These are phyloP conservation scores for Tolypocladium ovalisporum DNA, from an alignment of 2,329 filamentous ascomycete species.

Conservation along the genomic window DNA sequence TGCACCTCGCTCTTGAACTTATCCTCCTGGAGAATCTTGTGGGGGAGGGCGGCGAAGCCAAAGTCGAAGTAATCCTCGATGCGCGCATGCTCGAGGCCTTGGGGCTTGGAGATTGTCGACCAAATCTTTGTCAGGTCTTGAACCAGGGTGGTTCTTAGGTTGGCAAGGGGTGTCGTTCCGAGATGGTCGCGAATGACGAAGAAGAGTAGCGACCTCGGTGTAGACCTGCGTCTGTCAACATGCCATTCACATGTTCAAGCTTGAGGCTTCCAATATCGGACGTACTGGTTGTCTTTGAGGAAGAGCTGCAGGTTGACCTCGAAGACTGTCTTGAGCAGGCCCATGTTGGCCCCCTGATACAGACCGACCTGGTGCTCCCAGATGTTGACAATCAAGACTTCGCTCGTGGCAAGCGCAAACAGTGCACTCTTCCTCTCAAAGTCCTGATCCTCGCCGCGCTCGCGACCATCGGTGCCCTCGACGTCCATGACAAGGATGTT, in stretches of 20 bases:
- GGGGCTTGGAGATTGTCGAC: conserved; percentile 83
- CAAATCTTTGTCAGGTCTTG: conserved; percentile 89
- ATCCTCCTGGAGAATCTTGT: conserved; percentile 93
- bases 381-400: conserved; percentile 96
- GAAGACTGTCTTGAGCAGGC: conserved; percentile 94
- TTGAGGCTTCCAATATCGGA: conserved; percentile 6
- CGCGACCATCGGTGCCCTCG: conserved; percentile 91
- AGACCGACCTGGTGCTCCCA: conserved; percentile 98
- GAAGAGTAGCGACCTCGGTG: conserved; percentile 84
- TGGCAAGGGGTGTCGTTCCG: conserved; percentile 79
- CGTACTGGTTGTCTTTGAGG: conserved; percentile 85
- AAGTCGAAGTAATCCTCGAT: conserved; percentile 99
- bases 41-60: conserved; percentile 86
- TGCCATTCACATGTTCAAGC: too few species aligned
- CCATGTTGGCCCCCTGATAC: conserved; percentile 99
- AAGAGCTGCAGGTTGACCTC: conserved; percentile 97
- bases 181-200: conserved; percentile 98
- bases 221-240: conserved; percentile 46
- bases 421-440: conserved; percentile 97
- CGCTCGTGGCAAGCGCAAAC: conserved; percentile 92
- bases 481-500: conserved; percentile 99
- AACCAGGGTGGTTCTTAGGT: conserved; percentile 80
- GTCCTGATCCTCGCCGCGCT: conserved; percentile 95
- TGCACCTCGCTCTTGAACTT: conserved; percentile 75
- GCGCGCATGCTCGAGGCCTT: conserved; percentile 73